Evolutionary conservation across 257 asterid species (phyloP), one percentile per base, ranked within the genome.

Genomic region (Plantago elongata): DNA sequence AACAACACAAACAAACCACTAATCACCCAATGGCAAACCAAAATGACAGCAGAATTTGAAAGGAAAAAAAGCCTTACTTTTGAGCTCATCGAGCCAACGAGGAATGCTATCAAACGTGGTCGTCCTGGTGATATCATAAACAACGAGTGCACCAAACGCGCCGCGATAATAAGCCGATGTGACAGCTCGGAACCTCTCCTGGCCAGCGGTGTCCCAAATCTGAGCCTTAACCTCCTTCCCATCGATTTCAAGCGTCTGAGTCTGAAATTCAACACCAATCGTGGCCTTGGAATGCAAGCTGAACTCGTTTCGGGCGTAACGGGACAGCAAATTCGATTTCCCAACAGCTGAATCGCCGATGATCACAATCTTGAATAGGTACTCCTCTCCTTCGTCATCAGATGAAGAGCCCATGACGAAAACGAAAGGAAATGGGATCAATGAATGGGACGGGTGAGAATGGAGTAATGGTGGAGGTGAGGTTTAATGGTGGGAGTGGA

Each of bases 121-220:
- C 34, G 14, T 79, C 63, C 90, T 72, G 73, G 57, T 80, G 54
- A 85, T 83, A 45, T 85, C 94, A 40, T 83, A 85, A 38, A 82
- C 90, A 64, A 83, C 62, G 63, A 83, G 84, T 11, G 88, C 94
- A 4, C 94, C 94, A 47, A 81, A 85, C 37, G 88, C 94, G 61
- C 94, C 90, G 72, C 90, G 84, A 47, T 85, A 85, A 45, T 85
- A 85, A 69, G 94, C 90, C 45, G 94, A 85, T 18, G 88, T 80
- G 76, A 85, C 90, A 45, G 94, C 85, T 29, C 94, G 74, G 62
- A 85, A 85, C 3, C 88, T 77, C 72, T 85, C 90, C 52, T 85
- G 94, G 45, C 90, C 90, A 64, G 94, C 94, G 44, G 90, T 85
- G 73, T 85, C 90, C 94, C 90, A 83, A 5, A 85, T 87, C 65